phyloP scores from a whole-genome alignment of 768 basidiomycete species.

The Lactarius hengduanensis region DNA sequence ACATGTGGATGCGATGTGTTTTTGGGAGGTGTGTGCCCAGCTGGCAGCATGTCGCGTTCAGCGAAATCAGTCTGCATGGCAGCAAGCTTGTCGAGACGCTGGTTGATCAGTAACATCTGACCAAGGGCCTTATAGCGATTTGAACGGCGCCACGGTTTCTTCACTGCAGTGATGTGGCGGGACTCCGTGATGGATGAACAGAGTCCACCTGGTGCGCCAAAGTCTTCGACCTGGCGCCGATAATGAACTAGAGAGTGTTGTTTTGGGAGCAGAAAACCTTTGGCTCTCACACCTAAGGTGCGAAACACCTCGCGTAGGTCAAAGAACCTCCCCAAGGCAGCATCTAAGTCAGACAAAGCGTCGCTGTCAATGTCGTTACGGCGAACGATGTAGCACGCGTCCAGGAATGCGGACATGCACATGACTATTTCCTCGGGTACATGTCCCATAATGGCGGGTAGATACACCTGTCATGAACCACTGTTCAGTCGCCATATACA shows the following conservation, averaged over 20 bases:
- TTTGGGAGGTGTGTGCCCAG: too few relatives aligned
- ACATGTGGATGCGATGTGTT: too few relatives aligned
- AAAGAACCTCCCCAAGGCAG: not conserved
- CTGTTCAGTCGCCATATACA: too few relatives aligned
- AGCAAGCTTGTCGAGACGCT: not conserved
- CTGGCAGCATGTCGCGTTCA: too few relatives aligned
- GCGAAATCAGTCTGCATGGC: not conserved
- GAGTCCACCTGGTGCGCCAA: not conserved
- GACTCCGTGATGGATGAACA: not conserved
- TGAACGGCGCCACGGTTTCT: not conserved
- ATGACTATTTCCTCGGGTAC: not conserved
- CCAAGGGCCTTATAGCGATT: not conserved
- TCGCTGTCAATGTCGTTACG: not conserved
- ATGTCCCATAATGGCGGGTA: not conserved
- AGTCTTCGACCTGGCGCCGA: not conserved
- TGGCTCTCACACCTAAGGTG: not conserved
- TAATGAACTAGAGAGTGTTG: not conserved
- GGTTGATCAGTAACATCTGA: too few relatives aligned
- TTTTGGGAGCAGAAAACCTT: not conserved
- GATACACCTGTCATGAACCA: not conserved
- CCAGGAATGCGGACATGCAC: not conserved
- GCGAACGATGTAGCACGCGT: constrained; percentile 27
- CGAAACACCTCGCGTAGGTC: not conserved
- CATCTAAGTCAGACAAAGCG: not conserved
- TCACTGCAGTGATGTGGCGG: not conserved